Evolutionary conservation across 192 early-diverging fungal species (phyloP).

Genomic region (Endogone sp.): DNA sequence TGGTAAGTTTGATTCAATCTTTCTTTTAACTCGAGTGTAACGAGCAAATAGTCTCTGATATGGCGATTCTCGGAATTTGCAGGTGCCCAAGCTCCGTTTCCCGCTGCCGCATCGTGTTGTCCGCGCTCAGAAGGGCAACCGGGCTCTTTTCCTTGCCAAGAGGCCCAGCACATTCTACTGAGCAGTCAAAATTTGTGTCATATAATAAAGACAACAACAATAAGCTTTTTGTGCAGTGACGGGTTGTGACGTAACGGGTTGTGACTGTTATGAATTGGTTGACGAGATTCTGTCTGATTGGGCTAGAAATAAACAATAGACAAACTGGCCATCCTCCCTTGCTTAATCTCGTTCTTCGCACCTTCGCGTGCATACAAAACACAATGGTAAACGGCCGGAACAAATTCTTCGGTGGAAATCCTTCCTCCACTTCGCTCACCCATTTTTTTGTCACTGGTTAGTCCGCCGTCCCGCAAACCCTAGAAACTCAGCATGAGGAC

Average conservation of each 20-base stretch:
- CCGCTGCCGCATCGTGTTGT: conserved; percentile 96
- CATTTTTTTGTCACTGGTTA: neutral
- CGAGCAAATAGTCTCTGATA: conserved; percentile 17
- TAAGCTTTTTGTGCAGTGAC: neutral
- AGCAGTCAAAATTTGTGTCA: conserved; percentile 12
- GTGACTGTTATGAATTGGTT: too few species aligned
- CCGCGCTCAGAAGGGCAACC: conserved; percentile 80
- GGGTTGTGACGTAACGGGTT: neutral
- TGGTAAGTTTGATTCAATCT: conserved; percentile 38
- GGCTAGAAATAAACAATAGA: too few species aligned
- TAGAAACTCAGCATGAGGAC: conserved; percentile 87
- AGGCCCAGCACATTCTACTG: conserved; percentile 92
- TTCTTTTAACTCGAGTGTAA: conserved; percentile 9
- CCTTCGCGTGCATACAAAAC: too few species aligned
- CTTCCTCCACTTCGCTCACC: too few species aligned
- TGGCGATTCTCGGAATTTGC: neutral
- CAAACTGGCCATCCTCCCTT: too few species aligned
- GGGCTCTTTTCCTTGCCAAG: conserved; percentile 81
- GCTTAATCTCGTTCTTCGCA: too few species aligned
- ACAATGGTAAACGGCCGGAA: too few species aligned
- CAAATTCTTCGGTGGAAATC: too few species aligned
- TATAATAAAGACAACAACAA: neutral
- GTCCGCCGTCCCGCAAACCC: conserved; percentile 33
- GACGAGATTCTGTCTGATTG: too few species aligned
- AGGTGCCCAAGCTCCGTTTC: conserved; percentile 85